Conservation (phyloP, 768 basidiomycete genomes). For the Flagelloscypha sp. region DNA sequence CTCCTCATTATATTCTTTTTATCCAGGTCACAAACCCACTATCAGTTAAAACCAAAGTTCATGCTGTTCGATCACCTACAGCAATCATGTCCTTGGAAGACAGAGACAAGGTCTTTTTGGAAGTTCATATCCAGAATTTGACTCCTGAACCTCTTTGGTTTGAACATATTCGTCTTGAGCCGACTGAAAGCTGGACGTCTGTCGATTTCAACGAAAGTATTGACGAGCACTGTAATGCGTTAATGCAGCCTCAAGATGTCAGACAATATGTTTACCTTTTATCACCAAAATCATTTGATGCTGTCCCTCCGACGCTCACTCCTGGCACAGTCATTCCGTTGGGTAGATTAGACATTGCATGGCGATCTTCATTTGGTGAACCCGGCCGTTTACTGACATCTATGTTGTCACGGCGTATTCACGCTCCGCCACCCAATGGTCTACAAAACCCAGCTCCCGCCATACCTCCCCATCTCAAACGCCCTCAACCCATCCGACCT, state of each 20-base stretch:
- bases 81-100: slow-evolving; percentile 55
- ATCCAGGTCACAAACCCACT: slow-evolving; percentile 85
- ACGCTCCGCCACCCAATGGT: slow-evolving; percentile 34
- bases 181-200: slow-evolving; percentile 56
- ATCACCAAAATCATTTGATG: slow-evolving; percentile 36
- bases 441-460: slow-evolving; percentile 46
- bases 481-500: slow-evolving; percentile 42
- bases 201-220: slow-evolving; percentile 47
- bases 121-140: slow-evolving; percentile 87
- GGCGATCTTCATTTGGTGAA: slow-evolving; percentile 81
- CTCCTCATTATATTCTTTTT: neutral
- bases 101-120: slow-evolving; percentile 81
- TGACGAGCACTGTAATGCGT: slow-evolving; percentile 54
- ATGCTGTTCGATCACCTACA: slow-evolving; percentile 64
- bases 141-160: slow-evolving; percentile 72
- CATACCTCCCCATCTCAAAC: slow-evolving; percentile 70
- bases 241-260: slow-evolving; percentile 78
- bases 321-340: slow-evolving; percentile 73
- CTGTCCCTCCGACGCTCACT: slow-evolving; percentile 38
- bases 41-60: slow-evolving; percentile 92
- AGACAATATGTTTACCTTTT: slow-evolving; percentile 87
- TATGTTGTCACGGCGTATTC: slow-evolving; percentile 77
- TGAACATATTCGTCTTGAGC: slow-evolving; percentile 74
- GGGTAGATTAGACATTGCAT: slow-evolving; percentile 82
- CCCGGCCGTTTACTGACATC: slow-evolving; percentile 84